Percentiles rank a stretch among this genome's conserved stretches.
Evolutionary conservation across 257 asterid genomes (phyloP).

Genomic region (Fraxinus pennsylvanica): DNA sequence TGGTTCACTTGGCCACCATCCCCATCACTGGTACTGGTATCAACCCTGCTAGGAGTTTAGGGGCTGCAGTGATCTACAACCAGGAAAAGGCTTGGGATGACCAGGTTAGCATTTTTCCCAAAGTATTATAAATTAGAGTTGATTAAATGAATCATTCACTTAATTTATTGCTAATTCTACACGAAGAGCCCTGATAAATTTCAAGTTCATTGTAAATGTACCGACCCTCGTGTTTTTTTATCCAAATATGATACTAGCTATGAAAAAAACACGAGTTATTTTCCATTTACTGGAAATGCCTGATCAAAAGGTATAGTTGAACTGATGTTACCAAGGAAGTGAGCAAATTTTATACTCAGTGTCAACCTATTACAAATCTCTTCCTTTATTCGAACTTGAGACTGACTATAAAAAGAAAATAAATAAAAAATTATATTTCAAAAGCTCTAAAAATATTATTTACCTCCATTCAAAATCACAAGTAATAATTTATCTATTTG

Average conservation of each 20-base stretch:
- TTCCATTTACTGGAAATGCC: too few species aligned
- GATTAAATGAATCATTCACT: too few species aligned
- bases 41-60: slow-evolving; percentile 24
- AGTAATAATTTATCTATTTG: not conserved
- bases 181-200: too few species aligned
- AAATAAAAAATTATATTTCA: too few species aligned
- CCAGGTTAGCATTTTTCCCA: slow-evolving; percentile 15
- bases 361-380: not conserved
- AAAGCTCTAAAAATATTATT: too few species aligned
- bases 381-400: not conserved
- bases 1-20: not conserved
- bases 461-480: not conserved
- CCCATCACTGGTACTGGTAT: not conserved
- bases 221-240: not conserved
- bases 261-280: too few species aligned
- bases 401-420: not conserved
- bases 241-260: too few species aligned
- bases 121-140: too few species aligned
- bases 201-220: too few species aligned
- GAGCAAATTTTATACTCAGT: too few species aligned
- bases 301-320: too few species aligned
- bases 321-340: too few species aligned
- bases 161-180: not conserved
- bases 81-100: slow-evolving; percentile 24
- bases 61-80: slow-evolving; percentile 21